phyloP scores from a whole-genome alignment of 345 rosid genomes.

The Pseudoturritis turrita region DNA sequence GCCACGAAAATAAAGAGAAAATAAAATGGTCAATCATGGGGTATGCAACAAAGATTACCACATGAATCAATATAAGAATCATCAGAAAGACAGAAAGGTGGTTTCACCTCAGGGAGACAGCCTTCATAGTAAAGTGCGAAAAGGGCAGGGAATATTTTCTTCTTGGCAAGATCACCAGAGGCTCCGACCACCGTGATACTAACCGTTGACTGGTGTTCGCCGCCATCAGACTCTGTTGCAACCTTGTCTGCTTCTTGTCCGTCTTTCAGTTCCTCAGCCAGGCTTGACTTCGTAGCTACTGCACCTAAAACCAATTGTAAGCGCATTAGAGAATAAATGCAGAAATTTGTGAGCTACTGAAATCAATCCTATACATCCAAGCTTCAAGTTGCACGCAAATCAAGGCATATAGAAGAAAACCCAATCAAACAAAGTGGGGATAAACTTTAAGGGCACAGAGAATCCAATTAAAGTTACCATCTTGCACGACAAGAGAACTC shows the following conservation, averaged over 20 bases:
- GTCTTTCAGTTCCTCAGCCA: conserved; percentile 30
- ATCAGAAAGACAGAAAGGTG: not conserved
- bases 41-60: not conserved
- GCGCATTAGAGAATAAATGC: not conserved
- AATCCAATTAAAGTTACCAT: conserved; percentile 34
- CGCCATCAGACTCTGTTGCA: conserved; percentile 34
- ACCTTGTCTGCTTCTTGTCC: conserved; percentile 38
- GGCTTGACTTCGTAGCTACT: conserved; percentile 41
- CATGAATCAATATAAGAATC: conserved; percentile 17
- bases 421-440: not conserved
- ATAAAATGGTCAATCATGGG: not conserved
- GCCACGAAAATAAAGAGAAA: conserved; percentile 24
- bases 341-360: no score
- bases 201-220: conserved; percentile 51
- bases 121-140: conserved; percentile 95
- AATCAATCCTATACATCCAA: not conserved
- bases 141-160: conserved; percentile 97
- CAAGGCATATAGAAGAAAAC: not conserved
- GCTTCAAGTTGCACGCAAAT: no score
- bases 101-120: conserved; percentile 78
- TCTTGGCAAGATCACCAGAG: conserved; percentile 99
- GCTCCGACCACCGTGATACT: conserved; percentile 96
- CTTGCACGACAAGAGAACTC: conserved; percentile 41
- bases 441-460: not conserved
- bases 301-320: conserved; percentile 41